These are phyloP conservation scores for Claviceps capensis DNA, from an alignment of 2,329 filamentous ascomycete species.

Conservation along the genomic window DNA sequence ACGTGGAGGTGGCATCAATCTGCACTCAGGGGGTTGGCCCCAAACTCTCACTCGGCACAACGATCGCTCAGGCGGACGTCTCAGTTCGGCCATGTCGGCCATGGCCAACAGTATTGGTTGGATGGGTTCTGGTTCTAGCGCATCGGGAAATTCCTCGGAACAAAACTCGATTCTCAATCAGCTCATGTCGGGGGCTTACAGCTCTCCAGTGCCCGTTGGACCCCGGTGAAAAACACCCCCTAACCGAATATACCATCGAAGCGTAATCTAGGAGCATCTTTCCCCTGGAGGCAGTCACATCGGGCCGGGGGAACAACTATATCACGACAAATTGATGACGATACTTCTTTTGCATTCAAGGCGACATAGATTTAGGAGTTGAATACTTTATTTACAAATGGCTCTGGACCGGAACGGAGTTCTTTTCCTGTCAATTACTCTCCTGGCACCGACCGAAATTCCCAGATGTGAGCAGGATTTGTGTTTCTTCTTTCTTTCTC, in stretches of 20 bases:
- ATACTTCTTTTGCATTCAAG: slow-evolving; percentile 18
- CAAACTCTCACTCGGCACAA: slow-evolving; percentile 79
- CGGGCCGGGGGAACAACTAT: slow-evolving; percentile 9
- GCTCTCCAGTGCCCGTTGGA: slow-evolving; percentile 47
- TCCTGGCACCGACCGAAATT: neutral
- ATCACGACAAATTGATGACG: slow-evolving; percentile 19
- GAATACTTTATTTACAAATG: slow-evolving; percentile 15
- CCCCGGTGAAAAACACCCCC: slow-evolving; percentile 32
- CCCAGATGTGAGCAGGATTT: neutral
- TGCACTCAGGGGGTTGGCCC: slow-evolving; percentile 89
- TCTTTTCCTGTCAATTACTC: slow-evolving; percentile 7
- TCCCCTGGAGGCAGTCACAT: slow-evolving; percentile 9
- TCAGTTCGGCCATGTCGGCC: slow-evolving; percentile 67
- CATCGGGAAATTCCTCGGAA: slow-evolving; percentile 20
- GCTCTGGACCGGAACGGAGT: slow-evolving; percentile 19
- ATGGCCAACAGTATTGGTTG: slow-evolving; percentile 64
- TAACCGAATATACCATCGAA: too few relatives aligned
- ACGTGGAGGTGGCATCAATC: slow-evolving; percentile 73
- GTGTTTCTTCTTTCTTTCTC: neutral
- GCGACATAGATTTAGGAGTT: slow-evolving; percentile 23
- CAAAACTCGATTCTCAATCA: slow-evolving; percentile 47
- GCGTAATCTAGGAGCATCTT: neutral
- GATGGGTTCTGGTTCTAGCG: slow-evolving; percentile 41
- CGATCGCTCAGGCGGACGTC: slow-evolving; percentile 66
- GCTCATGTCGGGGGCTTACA: slow-evolving; percentile 46